phyloP scores from a whole-genome alignment of 495 filamentous ascomycete genomes.

The Oleoguttula mirabilis region DNA sequence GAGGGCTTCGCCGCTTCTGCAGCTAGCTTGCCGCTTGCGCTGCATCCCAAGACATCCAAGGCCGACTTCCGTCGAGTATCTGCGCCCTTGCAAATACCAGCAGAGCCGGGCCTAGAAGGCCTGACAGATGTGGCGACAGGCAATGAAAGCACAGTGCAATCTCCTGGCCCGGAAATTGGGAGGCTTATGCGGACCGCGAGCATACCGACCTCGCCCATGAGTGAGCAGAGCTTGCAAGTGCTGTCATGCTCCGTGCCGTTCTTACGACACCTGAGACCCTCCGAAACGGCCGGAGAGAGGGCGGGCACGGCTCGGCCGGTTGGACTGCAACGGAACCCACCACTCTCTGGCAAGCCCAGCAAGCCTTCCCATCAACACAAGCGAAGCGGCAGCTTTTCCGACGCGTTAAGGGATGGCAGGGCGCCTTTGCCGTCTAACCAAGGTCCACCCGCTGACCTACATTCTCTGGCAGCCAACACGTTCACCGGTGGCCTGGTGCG shows the following conservation, averaged over 20 bases:
- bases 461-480: slow-evolving; percentile 36
- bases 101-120: not conserved
- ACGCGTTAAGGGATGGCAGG: slow-evolving; percentile 70
- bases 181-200: slow-evolving; percentile 11
- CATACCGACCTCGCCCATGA: slow-evolving; percentile 28
- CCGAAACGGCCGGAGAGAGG: slow-evolving; percentile 35
- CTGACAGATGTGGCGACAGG: too few species aligned
- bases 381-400: slow-evolving; percentile 67
- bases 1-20: not conserved
- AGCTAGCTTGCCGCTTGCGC: slow-evolving; percentile 32
- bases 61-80: slow-evolving; percentile 14
- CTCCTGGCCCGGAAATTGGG: not conserved
- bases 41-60: slow-evolving; percentile 10
- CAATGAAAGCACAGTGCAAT: too few species aligned
- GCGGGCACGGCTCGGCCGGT: not conserved
- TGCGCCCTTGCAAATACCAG: slow-evolving; percentile 7
- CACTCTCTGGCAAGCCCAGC: not conserved
- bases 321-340: slow-evolving; percentile 8
- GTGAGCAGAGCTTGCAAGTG: slow-evolving; percentile 51
- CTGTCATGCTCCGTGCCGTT: slow-evolving; percentile 74
- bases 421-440: slow-evolving; percentile 43
- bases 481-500: slow-evolving; percentile 76
- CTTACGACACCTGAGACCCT: slow-evolving; percentile 34
- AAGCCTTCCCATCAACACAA: slow-evolving; percentile 46
- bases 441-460: slow-evolving; percentile 28